Evolutionary conservation across 2,329 filamentous ascomycete genomes (phyloP), one percentile per base, ranked within the genome.

Genomic region (Aspergillus uvarum): DNA sequence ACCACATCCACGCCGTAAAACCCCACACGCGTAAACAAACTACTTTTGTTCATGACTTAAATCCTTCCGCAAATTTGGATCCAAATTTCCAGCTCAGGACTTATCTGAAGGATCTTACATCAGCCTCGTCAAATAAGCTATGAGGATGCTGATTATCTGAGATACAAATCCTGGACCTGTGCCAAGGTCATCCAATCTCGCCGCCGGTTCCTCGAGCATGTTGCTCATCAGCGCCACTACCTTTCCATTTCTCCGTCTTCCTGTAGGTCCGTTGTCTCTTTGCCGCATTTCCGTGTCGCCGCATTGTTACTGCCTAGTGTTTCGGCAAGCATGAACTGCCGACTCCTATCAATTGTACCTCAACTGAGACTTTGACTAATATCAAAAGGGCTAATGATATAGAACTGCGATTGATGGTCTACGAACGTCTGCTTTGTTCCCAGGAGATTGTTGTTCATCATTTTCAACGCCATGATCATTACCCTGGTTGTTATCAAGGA

Each of bases 231-330:
- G 32, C 32, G 32, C 14, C 32, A 12, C 32, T 35, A 16, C 53
- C 19, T 57, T 60, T 56, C 44, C 42, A 5, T 51, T 60, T 54
- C 32, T 57, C 8, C 29, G 49, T 50, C 56, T 59, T 24, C 59
- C 59, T 12, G 4, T 14, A 4, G 54, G 59, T 60, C 3, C 5
- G 47, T 14, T 19, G 26, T 44, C 16, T 16, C 3, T 21, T 29
- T 22, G 26, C 26, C 26, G 7, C 26, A 3, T 24, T 7, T 16
- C 16, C 6, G 3, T 19, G 6, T n/a, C 38, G 16, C 3, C 19
- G 16, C 1, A 19, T 4, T n/a, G 14, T 19, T 7, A 7, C 19
- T 42, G 14, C 16, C 38, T 19, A 29, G 4, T 19, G 16, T n/a
- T n/a, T 42, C 16, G 14, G 16, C 38, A 14, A n/a, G 38, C 38